Conservation (phyloP, 2,329 filamentous ascomycete genomes). For the Aspergillus fischeri region DNA sequence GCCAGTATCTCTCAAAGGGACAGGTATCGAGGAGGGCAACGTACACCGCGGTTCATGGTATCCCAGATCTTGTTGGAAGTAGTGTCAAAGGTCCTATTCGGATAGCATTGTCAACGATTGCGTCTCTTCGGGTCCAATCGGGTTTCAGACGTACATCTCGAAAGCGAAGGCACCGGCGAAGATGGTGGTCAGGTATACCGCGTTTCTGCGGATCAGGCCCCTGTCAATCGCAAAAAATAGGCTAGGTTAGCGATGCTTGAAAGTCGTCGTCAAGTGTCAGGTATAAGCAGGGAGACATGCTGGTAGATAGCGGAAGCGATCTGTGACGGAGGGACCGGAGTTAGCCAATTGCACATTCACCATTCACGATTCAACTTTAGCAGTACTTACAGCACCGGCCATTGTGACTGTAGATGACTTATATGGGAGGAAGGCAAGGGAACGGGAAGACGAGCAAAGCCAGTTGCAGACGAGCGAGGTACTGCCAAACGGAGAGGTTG, state of each 20-base stretch:
- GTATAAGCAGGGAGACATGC: constrained; percentile 43
- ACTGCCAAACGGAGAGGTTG: constrained; percentile 21
- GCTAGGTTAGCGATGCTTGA: constrained; percentile 15
- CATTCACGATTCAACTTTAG: constrained; percentile 31
- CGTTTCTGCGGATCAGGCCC: constrained; percentile 80
- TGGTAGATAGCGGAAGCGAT: constrained; percentile 56
- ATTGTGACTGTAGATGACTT: constrained; percentile 45
- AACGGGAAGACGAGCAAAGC: constrained; percentile 19
- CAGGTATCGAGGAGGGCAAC: constrained; percentile 35
- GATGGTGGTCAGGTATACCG: constrained; percentile 78
- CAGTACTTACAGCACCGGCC: constrained; percentile 51
- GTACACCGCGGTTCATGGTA: constrained; percentile 82
- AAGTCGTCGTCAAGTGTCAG: not conserved
- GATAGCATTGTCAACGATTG: constrained; percentile 16
- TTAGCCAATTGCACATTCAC: constrained; percentile 31
- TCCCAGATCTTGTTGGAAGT: constrained; percentile 86
- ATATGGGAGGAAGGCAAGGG: constrained; percentile 17
- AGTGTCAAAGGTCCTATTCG: constrained; percentile 72
- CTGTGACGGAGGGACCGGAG: constrained; percentile 34
- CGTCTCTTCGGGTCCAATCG: constrained; percentile 1
- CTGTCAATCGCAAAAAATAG: constrained; percentile 45
- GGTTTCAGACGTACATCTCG: constrained; percentile 69
- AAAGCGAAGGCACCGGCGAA: constrained; percentile 86
- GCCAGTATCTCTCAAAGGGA: not conserved
- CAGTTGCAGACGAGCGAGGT: constrained; percentile 3